These are phyloP conservation scores for Macrotyloma uniflorum DNA, from an alignment of 306 rosid species.

Conservation along the genomic window DNA sequence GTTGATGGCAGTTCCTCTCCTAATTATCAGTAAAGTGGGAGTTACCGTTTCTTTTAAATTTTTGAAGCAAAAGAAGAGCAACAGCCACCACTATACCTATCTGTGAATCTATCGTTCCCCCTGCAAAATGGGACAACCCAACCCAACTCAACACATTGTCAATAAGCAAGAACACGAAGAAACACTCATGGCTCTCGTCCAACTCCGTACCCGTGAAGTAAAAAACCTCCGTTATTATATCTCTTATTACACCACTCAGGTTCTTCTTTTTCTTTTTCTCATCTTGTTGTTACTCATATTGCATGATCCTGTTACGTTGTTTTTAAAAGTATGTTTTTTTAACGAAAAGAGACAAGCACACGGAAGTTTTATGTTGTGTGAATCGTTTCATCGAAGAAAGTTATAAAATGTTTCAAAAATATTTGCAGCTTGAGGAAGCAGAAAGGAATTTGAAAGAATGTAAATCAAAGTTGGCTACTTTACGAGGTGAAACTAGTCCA, in stretches of 20 bases:
- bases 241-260: slow-evolving; percentile 64
- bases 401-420: slow-evolving; percentile 33
- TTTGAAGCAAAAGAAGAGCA: neutral
- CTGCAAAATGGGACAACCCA: neutral
- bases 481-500: slow-evolving; percentile 44
- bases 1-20: too few species aligned
- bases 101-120: too few species aligned
- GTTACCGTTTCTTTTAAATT: neutral
- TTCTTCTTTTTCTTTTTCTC: slow-evolving; percentile 25
- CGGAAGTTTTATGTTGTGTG: neutral
- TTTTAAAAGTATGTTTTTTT: neutral
- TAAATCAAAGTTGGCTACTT: slow-evolving; percentile 57
- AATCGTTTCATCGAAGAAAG: neutral
- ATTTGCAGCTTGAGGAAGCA: slow-evolving; percentile 67
- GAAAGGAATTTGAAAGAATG: slow-evolving; percentile 57
- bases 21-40: too few species aligned
- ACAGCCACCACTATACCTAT: neutral
- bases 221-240: slow-evolving; percentile 45
- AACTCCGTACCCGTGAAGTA: slow-evolving; percentile 67
- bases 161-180: slow-evolving; percentile 57
- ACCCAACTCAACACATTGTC: neutral
- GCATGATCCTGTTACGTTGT: neutral
- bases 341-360: neutral
- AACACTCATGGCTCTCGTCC: slow-evolving; percentile 63
- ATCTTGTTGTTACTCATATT: neutral